Percentiles rank a stretch among this genome's conserved stretches.
These are phyloP conservation scores for Aspergillus fijiensis DNA, from an alignment of 2,329 filamentous ascomycete species.

Conservation along the genomic window DNA sequence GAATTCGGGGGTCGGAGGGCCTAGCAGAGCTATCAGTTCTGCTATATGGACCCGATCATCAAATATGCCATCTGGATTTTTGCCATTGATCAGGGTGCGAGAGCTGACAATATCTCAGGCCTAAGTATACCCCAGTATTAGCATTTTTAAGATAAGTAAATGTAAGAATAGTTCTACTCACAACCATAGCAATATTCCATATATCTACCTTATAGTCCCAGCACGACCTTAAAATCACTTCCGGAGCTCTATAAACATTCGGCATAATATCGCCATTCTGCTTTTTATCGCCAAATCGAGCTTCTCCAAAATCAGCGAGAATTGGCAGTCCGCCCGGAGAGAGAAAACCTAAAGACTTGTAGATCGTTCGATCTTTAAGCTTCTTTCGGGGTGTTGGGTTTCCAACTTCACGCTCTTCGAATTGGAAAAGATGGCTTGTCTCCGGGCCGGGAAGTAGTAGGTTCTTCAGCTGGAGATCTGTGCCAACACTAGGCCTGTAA, in stretches of 20 bases:
- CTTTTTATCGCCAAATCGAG: slow-evolving; percentile 35
- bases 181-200: slow-evolving; percentile 49
- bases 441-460: slow-evolving; percentile 11
- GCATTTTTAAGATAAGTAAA: slow-evolving; percentile 6
- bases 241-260: slow-evolving; percentile 19
- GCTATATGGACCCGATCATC: slow-evolving; percentile 27
- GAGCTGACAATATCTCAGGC: slow-evolving; percentile 19
- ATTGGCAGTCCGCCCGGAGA: slow-evolving; percentile 31
- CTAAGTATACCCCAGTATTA: slow-evolving; percentile 12
- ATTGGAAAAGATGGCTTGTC: slow-evolving; percentile 21
- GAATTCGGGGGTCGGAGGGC: slow-evolving; percentile 20
- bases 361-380: slow-evolving; percentile 38
- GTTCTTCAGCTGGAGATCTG: slow-evolving; percentile 14
- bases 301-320: slow-evolving; percentile 50
- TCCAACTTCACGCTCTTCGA: slow-evolving; percentile 39
- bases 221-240: slow-evolving; percentile 44
- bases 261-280: slow-evolving; percentile 25
- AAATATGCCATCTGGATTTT: slow-evolving; percentile 25
- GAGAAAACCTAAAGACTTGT: slow-evolving; percentile 24
- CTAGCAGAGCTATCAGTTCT: slow-evolving; percentile 25
- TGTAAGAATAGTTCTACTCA: slow-evolving; percentile 23
- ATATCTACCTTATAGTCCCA: slow-evolving; percentile 49
- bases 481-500: background rate
- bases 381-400: slow-evolving; percentile 41
- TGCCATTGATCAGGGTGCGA: slow-evolving; percentile 14